phyloP scores from a whole-genome alignment of 768 basidiomycete species.

The Leucocoprinus birnbaumii region DNA sequence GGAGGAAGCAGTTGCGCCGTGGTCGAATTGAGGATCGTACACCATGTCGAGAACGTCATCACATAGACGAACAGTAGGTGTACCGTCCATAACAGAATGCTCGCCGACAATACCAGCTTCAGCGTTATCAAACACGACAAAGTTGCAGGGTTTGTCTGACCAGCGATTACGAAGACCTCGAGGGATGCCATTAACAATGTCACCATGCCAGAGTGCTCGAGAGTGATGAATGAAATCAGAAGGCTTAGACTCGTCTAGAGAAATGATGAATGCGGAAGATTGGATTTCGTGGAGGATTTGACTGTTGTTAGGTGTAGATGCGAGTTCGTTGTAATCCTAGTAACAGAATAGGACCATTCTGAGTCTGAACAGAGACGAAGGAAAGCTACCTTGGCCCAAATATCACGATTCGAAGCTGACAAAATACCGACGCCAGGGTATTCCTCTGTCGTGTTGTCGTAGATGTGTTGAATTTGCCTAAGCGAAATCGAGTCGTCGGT shows the following conservation, averaged over 20 bases:
- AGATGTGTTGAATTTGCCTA: slow-evolving; percentile 74
- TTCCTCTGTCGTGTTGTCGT: slow-evolving; percentile 56
- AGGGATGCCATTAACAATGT: slow-evolving; percentile 42
- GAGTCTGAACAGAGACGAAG: neutral
- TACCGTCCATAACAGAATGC: slow-evolving; percentile 90
- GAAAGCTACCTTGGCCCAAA: slow-evolving; percentile 80
- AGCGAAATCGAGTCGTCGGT: neutral
- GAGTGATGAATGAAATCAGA: slow-evolving; percentile 54
- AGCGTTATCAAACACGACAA: slow-evolving; percentile 82
- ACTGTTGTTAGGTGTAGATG: slow-evolving; percentile 58
- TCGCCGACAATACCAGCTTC: slow-evolving; percentile 90
- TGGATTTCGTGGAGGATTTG: slow-evolving; percentile 70
- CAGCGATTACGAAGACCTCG: slow-evolving; percentile 72
- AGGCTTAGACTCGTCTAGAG: slow-evolving; percentile 65
- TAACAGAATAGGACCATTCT: neutral
- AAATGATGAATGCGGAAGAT: slow-evolving; percentile 82
- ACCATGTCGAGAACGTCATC: slow-evolving; percentile 66
- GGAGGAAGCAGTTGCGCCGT: slow-evolving; percentile 35
- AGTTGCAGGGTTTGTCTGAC: slow-evolving; percentile 89
- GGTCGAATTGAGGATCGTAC: slow-evolving; percentile 60
- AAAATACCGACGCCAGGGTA: slow-evolving; percentile 78
- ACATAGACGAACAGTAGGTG: slow-evolving; percentile 72
- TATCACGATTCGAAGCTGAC: slow-evolving; percentile 76
- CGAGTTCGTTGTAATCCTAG: slow-evolving; percentile 65
- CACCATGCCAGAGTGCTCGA: slow-evolving; percentile 81